A percentile compares a stretch with the other conserved stretches of the same genome.
These are phyloP conservation scores for Mucor mucedo DNA, from an alignment of 371 early-diverging fungal genomes.

Conservation along the genomic window DNA sequence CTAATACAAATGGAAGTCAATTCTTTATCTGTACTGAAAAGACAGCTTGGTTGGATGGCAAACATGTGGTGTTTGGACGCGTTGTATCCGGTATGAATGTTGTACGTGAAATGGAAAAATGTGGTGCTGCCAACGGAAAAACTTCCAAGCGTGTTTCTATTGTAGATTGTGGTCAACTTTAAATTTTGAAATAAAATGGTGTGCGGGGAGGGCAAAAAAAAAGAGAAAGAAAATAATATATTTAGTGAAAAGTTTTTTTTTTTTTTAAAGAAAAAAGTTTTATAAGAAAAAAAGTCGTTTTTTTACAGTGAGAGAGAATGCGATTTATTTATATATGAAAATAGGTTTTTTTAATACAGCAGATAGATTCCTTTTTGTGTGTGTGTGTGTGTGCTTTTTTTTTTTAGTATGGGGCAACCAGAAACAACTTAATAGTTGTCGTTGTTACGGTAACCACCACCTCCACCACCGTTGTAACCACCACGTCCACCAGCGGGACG, in stretches of 20 bases:
- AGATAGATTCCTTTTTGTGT: too few relatives aligned
- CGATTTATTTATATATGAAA: too few relatives aligned
- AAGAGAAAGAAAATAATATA: background rate
- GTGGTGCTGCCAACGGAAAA: constrained; percentile 64
- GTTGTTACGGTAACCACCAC: background rate
- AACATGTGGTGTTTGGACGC: constrained; percentile 98
- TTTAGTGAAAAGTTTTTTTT: too few relatives aligned
- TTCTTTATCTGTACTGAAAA: constrained; percentile 92
- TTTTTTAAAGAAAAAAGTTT: too few relatives aligned
- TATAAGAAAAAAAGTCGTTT: too few relatives aligned
- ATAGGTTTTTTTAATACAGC: too few relatives aligned
- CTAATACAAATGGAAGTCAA: constrained; percentile 94
- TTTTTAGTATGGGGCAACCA: too few relatives aligned
- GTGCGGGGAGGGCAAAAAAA: background rate
- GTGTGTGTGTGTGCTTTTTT: too few relatives aligned
- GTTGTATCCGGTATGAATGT: constrained; percentile 81
- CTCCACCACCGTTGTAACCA: constrained; percentile 2
- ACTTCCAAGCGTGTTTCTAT: constrained; percentile 63
- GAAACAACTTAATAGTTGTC: background rate
- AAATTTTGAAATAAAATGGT: constrained; percentile 3
- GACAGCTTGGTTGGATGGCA: constrained; percentile 93
- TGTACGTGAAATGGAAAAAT: constrained; percentile 74
- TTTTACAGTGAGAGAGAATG: too few relatives aligned
- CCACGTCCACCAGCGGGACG: background rate
- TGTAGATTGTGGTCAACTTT: constrained; percentile 68